Conservation (phyloP, 768 basidiomycete genomes). For the Tricholoma terreum region DNA sequence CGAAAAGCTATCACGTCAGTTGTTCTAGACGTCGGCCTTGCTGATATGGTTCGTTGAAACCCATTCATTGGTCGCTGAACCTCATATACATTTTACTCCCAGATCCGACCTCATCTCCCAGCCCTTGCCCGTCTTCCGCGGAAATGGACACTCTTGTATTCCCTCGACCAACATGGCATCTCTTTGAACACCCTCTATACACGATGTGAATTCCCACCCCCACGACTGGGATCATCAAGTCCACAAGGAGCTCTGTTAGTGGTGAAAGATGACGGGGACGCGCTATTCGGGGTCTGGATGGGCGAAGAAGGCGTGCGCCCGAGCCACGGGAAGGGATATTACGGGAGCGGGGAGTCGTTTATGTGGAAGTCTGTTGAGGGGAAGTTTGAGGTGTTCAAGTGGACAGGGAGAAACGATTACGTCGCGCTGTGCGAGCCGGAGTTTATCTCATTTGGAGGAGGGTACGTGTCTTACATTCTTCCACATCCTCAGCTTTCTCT, state of each 20-base stretch:
- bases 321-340: slow-evolving; percentile 66
- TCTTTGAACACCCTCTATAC: slow-evolving; percentile 86
- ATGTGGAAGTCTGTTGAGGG: slow-evolving; percentile 62
- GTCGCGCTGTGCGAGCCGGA: slow-evolving; percentile 80
- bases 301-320: slow-evolving; percentile 70
- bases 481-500: neutral
- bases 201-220: slow-evolving; percentile 46
- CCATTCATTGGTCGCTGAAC: neutral
- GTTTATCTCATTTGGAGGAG: slow-evolving; percentile 88
- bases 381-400: slow-evolving; percentile 62
- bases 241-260: slow-evolving; percentile 53
- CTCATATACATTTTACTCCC: neutral
- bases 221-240: slow-evolving; percentile 26
- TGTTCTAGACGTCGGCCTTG: slow-evolving; percentile 52
- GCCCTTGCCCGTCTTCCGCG: slow-evolving; percentile 68
- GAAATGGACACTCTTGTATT: slow-evolving; percentile 80
- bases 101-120: slow-evolving; percentile 74
- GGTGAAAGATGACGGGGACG: slow-evolving; percentile 59
- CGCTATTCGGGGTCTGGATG: slow-evolving; percentile 80
- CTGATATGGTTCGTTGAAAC: slow-evolving; percentile 50
- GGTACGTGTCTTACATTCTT: slow-evolving; percentile 52
- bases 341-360: slow-evolving; percentile 92
- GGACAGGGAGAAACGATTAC: slow-evolving; percentile 90
- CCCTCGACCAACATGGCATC: slow-evolving; percentile 93
- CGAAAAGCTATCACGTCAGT: slow-evolving; percentile 51